phyloP scores from a whole-genome alignment of 305 asterid species.

The Solanum aculeatissimum region DNA sequence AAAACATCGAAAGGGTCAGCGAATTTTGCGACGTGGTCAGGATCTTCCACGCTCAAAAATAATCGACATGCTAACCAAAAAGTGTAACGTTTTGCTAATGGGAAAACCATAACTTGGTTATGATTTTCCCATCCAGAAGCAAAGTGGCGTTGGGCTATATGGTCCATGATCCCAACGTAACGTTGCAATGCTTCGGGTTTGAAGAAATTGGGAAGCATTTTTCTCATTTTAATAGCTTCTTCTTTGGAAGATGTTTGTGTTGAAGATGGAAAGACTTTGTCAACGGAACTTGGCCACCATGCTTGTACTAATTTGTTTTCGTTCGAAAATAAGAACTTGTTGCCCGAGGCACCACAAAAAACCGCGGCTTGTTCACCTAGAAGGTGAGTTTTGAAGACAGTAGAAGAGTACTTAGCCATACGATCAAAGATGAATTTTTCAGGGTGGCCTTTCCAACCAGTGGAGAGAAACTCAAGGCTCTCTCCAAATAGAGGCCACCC shows the following conservation, averaged over 20 bases:
- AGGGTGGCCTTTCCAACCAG: constrained; percentile 80
- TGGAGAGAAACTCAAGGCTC: constrained; percentile 58
- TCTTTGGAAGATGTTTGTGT: constrained; percentile 37
- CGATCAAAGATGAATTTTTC: constrained; percentile 69
- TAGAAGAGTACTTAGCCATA: constrained; percentile 41
- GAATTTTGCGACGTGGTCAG: constrained; percentile 30
- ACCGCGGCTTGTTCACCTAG: constrained; percentile 47
- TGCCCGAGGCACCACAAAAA: constrained; percentile 48
- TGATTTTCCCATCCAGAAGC: constrained; percentile 49
- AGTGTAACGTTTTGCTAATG: constrained; percentile 52
- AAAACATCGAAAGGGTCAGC: constrained; percentile 41
- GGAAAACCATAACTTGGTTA: constrained; percentile 33
- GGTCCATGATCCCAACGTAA: constrained; percentile 68
- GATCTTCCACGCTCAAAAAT: constrained; percentile 64
- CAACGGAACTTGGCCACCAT: constrained; percentile 66
- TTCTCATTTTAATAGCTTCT: constrained; percentile 58
- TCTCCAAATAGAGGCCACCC: constrained; percentile 79
- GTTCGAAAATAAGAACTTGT: constrained; percentile 57
- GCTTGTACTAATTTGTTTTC: constrained; percentile 59
- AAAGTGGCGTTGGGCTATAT: constrained; percentile 48
- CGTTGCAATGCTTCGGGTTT: constrained; percentile 60
- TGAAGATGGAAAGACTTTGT: constrained; percentile 66
- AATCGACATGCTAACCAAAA: constrained; percentile 64
- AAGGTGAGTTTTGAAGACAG: constrained; percentile 50
- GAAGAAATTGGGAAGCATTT: constrained; percentile 52